Evolutionary conservation across 1,284 basidiomycete genomes (phyloP).

Genomic region (Leccinum ponderosum): DNA sequence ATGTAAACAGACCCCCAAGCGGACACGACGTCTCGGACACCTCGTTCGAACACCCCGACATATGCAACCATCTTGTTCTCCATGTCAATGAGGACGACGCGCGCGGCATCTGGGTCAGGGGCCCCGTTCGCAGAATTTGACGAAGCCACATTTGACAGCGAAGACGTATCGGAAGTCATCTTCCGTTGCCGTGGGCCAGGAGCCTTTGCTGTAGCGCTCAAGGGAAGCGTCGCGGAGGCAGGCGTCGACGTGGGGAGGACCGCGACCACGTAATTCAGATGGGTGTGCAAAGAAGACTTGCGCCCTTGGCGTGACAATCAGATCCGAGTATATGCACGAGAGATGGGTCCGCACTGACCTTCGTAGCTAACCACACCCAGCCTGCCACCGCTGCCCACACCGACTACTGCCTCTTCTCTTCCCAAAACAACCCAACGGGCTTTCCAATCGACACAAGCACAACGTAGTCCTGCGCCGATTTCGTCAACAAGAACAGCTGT

Average conservation of each 20-base stretch:
- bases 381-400: slow-evolving; percentile 82
- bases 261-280: slow-evolving; percentile 84
- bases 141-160: background rate
- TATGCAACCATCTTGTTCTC: slow-evolving; percentile 93
- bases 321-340: background rate
- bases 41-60: slow-evolving; percentile 75
- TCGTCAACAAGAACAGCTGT: slow-evolving; percentile 79
- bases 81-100: slow-evolving; percentile 88
- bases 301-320: slow-evolving; percentile 42
- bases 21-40: slow-evolving; percentile 77
- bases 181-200: slow-evolving; percentile 22
- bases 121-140: slow-evolving; percentile 41
- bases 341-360: slow-evolving; percentile 46
- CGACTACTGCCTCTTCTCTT: slow-evolving; percentile 89
- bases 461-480: slow-evolving; percentile 81
- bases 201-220: slow-evolving; percentile 47
- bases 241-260: slow-evolving; percentile 59
- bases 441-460: slow-evolving; percentile 72
- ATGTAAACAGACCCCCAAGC: slow-evolving; percentile 81
- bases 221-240: background rate
- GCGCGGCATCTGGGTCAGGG: slow-evolving; percentile 69
- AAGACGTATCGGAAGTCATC: slow-evolving; percentile 43
- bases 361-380: slow-evolving; percentile 91
- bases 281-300: slow-evolving; percentile 71
- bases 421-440: slow-evolving; percentile 82